Base-by-base conservation (phyloP, 345 rosid species). In the Murraya paniculata region DNA sequence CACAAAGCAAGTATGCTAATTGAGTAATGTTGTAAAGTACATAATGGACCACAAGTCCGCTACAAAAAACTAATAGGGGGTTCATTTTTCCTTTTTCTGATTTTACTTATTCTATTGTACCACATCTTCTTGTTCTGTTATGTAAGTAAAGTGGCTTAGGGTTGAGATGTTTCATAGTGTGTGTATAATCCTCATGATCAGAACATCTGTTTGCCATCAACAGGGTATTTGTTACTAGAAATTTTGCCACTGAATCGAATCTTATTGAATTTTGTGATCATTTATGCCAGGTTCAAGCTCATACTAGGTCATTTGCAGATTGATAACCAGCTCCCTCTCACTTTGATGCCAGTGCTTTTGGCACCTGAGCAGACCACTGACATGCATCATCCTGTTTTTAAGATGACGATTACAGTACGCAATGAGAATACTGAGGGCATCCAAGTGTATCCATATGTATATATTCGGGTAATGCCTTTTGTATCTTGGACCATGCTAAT, bases 291-390 rank as follows among this genome's bases (percentile, higher is more conserved):
- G 95, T 90, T 96, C 90, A 96, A 96, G 89, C 83, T 96, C 84
- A 90, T 94, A 76, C 77, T 94, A 80, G 99, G 97, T 64, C 78
- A 86, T 83, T 75, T 94, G 86, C 99, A 96, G 88, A 84, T 96
- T 74, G 99, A 96, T 84, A 96, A 96, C 86, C 97, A 92, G 86
- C 97, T 96, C 64, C 99, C 97, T 85, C 84, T 96, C 76, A 86
- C 98, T 77, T 85, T 92, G 80, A 90, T 94, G 97, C 99, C 98
- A 6, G 98, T 96, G 78, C 83, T 94, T 18, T 83, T 94, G 86
- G 97, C 95, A 72, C 94, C 99, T 69, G 99, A 92, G 81, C 89
- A 91, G 83, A 78, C 83, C 55, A 78, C 85, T 78, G 94, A 91
- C 84, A 71, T 83, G 78, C 91, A 89, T 71, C 94, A 94, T 86